Conservation (phyloP, 768 basidiomycete genomes). For the Leccinum variicolor region DNA sequence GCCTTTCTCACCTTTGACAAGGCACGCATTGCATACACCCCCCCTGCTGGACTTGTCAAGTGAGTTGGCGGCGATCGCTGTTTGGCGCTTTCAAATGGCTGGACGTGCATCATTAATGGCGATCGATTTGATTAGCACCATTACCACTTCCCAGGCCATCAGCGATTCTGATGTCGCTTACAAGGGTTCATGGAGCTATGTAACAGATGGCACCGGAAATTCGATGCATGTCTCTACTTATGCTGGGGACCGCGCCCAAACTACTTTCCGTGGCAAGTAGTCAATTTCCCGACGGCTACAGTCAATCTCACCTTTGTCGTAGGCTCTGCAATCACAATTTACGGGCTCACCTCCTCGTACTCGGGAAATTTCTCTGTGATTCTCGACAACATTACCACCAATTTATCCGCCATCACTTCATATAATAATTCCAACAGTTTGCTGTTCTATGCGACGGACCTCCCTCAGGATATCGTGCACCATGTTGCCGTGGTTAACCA, state of each 20-base stretch:
- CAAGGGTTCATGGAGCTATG: constrained; percentile 53
- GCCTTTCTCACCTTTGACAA: constrained; percentile 54
- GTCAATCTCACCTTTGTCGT: constrained; percentile 1
- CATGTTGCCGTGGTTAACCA: constrained; percentile 53
- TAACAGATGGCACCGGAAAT: constrained; percentile 29
- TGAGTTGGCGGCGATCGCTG: constrained; percentile 24
- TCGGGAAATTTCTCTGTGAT: constrained; percentile 59
- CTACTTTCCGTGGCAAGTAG: constrained; percentile 47
- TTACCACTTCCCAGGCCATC: constrained; percentile 35
- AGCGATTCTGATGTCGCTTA: constrained; percentile 48
- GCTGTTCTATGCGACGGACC: constrained; percentile 60
- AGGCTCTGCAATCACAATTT: constrained; percentile 63
- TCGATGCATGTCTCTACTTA: constrained; percentile 33
- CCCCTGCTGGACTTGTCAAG: constrained; percentile 32
- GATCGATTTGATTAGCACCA: constrained; percentile 31
- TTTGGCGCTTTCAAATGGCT: neutral
- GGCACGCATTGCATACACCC: constrained; percentile 46
- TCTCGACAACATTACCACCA: constrained; percentile 48
- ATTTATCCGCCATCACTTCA: constrained; percentile 49
- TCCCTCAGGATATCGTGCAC: constrained; percentile 51
- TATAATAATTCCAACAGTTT: constrained; percentile 50
- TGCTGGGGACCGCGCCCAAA: constrained; percentile 43
- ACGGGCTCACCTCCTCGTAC: constrained; percentile 54
- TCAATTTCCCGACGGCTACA: neutral
- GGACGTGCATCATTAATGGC: constrained; percentile 17